Evolutionary conservation across 306 rosid genomes (phyloP).

Genomic region (Begonia fuchsioides): DNA sequence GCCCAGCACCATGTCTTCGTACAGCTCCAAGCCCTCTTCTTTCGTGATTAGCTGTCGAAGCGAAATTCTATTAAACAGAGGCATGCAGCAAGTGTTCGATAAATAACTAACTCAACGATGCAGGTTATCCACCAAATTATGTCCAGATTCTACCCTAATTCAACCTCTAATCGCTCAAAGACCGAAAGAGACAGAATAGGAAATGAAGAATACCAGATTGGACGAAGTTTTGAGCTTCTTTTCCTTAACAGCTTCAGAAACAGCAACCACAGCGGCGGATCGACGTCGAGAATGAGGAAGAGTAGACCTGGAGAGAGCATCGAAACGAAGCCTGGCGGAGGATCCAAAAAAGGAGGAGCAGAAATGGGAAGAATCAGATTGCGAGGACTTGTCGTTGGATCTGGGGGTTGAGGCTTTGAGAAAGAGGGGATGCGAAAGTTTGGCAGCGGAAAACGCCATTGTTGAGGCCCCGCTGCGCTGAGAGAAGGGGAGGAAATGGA

Average conservation of each 20-base stretch:
- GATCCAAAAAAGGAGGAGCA: slow-evolving; percentile 58
- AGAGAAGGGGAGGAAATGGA: background rate
- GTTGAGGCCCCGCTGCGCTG: background rate
- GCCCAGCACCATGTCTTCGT: slow-evolving; percentile 90
- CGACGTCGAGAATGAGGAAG: slow-evolving; percentile 19
- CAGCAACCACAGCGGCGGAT: slow-evolving; percentile 34
- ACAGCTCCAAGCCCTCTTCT: slow-evolving; percentile 82
- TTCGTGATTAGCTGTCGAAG: slow-evolving; percentile 60
- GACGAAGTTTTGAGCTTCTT: slow-evolving; percentile 32
- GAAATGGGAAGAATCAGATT: slow-evolving; percentile 20
- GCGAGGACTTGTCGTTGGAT: slow-evolving; percentile 55
- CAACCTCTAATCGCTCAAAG: no score
- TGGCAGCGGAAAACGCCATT: slow-evolving; percentile 65
- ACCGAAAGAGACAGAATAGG: no score
- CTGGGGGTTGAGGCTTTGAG: slow-evolving; percentile 32
- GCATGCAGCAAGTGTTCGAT: background rate
- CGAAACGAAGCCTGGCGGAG: slow-evolving; percentile 35
- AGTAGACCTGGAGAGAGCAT: slow-evolving; percentile 15
- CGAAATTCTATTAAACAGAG: background rate
- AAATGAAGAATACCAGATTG: slow-evolving; percentile 38
- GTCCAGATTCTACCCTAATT: no score
- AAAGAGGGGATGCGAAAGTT: slow-evolving; percentile 38
- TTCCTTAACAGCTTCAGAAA: slow-evolving; percentile 41
- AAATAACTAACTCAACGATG: no score
- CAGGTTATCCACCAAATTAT: no score